phyloP scores from a whole-genome alignment of 176 grass and related monocot species.

The Leersia perrieri region DNA sequence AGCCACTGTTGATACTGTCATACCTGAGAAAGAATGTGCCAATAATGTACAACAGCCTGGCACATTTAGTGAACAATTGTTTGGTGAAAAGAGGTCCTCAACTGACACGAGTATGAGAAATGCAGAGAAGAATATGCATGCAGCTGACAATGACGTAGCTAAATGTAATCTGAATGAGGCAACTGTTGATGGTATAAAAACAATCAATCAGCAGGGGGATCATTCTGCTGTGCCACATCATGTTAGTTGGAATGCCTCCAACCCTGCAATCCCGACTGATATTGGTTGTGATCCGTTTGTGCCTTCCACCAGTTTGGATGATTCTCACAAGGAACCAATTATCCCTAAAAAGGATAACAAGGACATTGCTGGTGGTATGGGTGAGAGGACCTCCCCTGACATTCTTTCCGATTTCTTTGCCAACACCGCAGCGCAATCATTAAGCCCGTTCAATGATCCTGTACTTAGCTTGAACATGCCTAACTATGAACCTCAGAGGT shows the following conservation, averaged over 20 bases:
- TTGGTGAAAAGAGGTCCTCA: conserved; percentile 41
- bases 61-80: conserved; percentile 38
- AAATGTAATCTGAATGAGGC: conserved; percentile 45
- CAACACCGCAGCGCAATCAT: conserved; percentile 62
- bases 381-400: conserved; percentile 68
- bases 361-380: conserved; percentile 55
- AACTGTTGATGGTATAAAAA: conserved; percentile 37
- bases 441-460: conserved; percentile 68
- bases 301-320: conserved; percentile 23
- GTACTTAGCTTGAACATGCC: conserved; percentile 78
- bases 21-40: conserved; percentile 52
- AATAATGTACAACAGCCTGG: conserved; percentile 24
- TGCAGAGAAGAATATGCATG: conserved; percentile 31
- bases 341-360: conserved; percentile 39
- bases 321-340: conserved; percentile 46
- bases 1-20: conserved; percentile 44
- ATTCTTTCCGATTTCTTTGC: conserved; percentile 94
- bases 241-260: conserved; percentile 41
- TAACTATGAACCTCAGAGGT: conserved; percentile 78
- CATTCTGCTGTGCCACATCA: conserved; percentile 38
- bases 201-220: conserved; percentile 30
- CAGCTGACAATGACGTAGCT: conserved; percentile 34
- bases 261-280: conserved; percentile 17
- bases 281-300: conserved; percentile 35
- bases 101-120: conserved; percentile 33